These are phyloP conservation scores for Boeremia exigua DNA, from an alignment of 2,329 filamentous ascomycete species.

Conservation along the genomic window DNA sequence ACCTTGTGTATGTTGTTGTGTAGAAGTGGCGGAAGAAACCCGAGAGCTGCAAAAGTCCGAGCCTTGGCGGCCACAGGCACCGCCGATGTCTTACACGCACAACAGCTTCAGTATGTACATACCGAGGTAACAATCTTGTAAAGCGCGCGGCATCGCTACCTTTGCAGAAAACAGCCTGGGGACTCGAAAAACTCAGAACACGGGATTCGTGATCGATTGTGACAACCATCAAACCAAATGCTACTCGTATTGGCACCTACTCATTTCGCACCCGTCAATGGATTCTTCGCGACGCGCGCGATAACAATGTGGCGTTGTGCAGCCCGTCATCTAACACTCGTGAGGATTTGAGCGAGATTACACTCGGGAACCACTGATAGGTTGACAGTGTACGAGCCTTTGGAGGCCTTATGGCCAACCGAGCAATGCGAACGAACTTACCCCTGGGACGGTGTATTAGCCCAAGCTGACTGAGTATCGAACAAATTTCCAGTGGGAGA, in stretches of 20 bases:
- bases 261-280: constrained; percentile 12
- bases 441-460: not conserved
- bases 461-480: constrained; percentile 7
- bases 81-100: not conserved
- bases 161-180: not conserved
- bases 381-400: not conserved
- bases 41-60: not conserved
- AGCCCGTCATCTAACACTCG: not conserved
- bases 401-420: constrained; percentile 1
- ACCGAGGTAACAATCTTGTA: too few species aligned
- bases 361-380: not conserved
- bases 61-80: not conserved
- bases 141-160: not conserved
- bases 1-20: not conserved
- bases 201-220: not conserved
- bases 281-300: constrained; percentile 6
- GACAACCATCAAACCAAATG: not conserved
- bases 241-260: not conserved
- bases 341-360: constrained; percentile 6
- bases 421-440: not conserved
- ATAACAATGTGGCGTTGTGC: constrained; percentile 8
- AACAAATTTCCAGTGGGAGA: not conserved
- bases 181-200: not conserved
- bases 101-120: too few species aligned
- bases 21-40: not conserved